Percentiles rank a stretch among this genome's conserved stretches.
These are phyloP conservation scores for Fragaria iinumae DNA, from an alignment of 306 rosid genomes.

Conservation along the genomic window DNA sequence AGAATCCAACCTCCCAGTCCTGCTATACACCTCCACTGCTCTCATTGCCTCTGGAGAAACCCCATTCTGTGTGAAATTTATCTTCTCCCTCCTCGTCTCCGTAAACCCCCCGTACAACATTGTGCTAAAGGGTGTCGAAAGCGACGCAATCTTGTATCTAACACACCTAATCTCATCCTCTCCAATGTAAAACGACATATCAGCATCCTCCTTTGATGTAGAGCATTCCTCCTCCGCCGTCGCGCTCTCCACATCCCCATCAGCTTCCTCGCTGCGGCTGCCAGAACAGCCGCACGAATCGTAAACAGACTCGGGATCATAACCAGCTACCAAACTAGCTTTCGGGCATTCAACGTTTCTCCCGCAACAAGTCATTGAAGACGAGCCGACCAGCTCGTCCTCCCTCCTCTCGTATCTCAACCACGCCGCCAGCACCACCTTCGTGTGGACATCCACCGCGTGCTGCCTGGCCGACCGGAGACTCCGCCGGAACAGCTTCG, in stretches of 20 bases:
- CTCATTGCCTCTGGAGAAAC: slow-evolving; percentile 61
- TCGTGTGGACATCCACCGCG: slow-evolving; percentile 64
- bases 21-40: slow-evolving; percentile 69
- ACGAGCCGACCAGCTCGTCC: slow-evolving; percentile 63
- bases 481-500: slow-evolving; percentile 64
- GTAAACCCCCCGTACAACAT: slow-evolving; percentile 76
- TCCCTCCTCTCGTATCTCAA: slow-evolving; percentile 74
- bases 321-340: slow-evolving; percentile 59
- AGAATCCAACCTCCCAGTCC: slow-evolving; percentile 49
- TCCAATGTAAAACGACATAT: slow-evolving; percentile 65
- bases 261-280: background rate
- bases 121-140: slow-evolving; percentile 62
- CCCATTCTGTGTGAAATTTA: slow-evolving; percentile 63
- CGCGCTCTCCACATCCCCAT: slow-evolving; percentile 6
- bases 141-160: slow-evolving; percentile 55
- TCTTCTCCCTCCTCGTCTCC: slow-evolving; percentile 64
- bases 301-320: slow-evolving; percentile 55
- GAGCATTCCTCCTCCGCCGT: slow-evolving; percentile 46
- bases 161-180: slow-evolving; percentile 65
- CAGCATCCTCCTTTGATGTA: slow-evolving; percentile 57
- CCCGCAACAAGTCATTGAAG: slow-evolving; percentile 65
- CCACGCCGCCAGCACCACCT: slow-evolving; percentile 75
- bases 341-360: slow-evolving; percentile 70
- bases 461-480: slow-evolving; percentile 72
- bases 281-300: slow-evolving; percentile 53